A percentile compares a stretch with the other conserved stretches of the same genome.
phyloP scores from a whole-genome alignment of 2,329 filamentous ascomycete genomes.

The Coleophoma cylindrospora region DNA sequence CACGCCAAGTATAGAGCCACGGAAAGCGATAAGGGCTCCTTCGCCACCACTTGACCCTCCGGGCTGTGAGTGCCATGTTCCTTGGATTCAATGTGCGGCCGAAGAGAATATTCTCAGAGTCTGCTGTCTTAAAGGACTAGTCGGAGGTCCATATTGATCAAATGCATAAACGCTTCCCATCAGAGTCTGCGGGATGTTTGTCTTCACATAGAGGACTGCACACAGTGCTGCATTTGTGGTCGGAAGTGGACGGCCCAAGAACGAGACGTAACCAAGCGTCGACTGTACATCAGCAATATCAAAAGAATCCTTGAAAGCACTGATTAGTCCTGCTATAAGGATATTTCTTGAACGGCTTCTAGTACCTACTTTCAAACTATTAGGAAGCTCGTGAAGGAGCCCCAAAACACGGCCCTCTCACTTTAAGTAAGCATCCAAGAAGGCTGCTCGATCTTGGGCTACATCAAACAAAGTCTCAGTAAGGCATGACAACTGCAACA shows the following conservation, averaged over 20 bases:
- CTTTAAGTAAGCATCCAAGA: no score
- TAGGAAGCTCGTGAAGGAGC: no score
- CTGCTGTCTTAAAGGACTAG: slow-evolving; percentile 25
- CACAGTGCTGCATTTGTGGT: slow-evolving; percentile 34
- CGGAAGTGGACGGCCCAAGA: slow-evolving; percentile 43
- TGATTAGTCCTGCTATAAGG: slow-evolving; percentile 37
- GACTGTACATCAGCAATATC: slow-evolving; percentile 42
- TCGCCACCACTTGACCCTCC: slow-evolving; percentile 61
- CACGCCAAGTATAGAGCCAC: slow-evolving; percentile 33
- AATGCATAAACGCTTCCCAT: slow-evolving; percentile 10
- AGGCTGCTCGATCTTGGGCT: no score
- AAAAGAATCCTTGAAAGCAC: slow-evolving; percentile 54
- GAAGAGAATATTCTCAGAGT: slow-evolving; percentile 53
- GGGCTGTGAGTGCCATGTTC: slow-evolving; percentile 47
- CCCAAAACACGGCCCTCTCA: no score
- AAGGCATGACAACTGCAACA: no score
- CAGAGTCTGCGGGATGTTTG: slow-evolving; percentile 56
- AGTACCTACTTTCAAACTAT: not conserved
- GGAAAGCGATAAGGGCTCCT: slow-evolving; percentile 36
- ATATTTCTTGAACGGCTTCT: slow-evolving; percentile 25
- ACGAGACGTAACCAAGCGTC: slow-evolving; percentile 47
- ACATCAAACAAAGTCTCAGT: no score
- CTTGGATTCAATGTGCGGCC: slow-evolving; percentile 43
- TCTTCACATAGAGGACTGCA: slow-evolving; percentile 61
- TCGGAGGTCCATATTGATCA: no score